These are phyloP conservation scores for Pleodorina starrii DNA, from an alignment of 139 green algal species.

Conservation along the genomic window DNA sequence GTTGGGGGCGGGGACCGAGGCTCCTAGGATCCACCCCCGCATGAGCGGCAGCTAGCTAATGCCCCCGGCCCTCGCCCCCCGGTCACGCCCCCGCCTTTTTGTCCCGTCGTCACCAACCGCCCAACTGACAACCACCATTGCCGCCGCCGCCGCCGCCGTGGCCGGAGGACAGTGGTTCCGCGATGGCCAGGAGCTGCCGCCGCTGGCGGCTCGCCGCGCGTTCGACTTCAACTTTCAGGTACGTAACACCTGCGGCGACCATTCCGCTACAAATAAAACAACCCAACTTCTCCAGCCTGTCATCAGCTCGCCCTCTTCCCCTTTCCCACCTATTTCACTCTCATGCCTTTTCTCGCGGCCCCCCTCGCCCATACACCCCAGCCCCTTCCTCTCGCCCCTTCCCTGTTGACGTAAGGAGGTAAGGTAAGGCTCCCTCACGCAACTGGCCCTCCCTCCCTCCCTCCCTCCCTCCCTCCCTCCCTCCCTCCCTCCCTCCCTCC, in stretches of 20 bases:
- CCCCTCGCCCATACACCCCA: background rate
- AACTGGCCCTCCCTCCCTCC: background rate
- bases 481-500: background rate
- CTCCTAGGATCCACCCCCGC: no score
- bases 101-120: no score
- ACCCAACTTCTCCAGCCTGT: background rate
- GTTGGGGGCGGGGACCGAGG: no score
- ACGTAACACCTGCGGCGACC: background rate
- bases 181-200: slow-evolving; percentile 17
- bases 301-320: background rate
- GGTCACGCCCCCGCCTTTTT: no score
- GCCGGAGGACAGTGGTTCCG: slow-evolving; percentile 33
- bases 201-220: background rate
- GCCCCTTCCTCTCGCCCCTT: background rate
- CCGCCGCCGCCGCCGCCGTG: no score
- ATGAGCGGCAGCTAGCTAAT: no score
- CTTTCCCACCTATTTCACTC: background rate
- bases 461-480: background rate
- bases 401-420: no score
- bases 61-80: no score
- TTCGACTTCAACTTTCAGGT: slow-evolving; percentile 31
- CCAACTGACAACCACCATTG: no score
- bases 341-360: background rate
- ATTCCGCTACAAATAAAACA: background rate
- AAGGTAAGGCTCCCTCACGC: no score